Conservation (phyloP, 345 rosid species). For the Erysimum cheiranthoides region DNA sequence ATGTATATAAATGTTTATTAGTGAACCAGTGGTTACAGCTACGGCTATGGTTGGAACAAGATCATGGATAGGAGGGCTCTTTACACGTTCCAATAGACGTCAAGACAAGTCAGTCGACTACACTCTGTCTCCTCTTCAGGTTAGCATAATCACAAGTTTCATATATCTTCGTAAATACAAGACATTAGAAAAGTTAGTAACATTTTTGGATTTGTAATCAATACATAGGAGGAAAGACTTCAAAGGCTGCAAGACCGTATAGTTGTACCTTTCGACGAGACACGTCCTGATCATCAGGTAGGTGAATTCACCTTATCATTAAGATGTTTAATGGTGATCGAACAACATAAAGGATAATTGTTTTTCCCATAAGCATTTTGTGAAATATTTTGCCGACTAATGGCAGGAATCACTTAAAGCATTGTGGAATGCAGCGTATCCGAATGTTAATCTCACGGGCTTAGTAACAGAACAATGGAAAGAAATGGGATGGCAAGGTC, state of each 20-base stretch:
- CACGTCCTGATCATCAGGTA: slow-evolving; percentile 90
- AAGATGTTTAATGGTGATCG: neutral
- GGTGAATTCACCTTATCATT: slow-evolving; percentile 25
- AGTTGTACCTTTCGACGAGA: slow-evolving; percentile 77
- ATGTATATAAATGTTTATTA: slow-evolving; percentile 14
- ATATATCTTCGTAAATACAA: neutral
- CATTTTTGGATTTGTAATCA: neutral
- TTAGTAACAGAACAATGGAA: slow-evolving; percentile 96
- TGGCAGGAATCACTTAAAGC: slow-evolving; percentile 82
- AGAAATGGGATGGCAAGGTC: slow-evolving; percentile 99
- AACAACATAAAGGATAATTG: neutral
- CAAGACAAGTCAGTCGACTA: slow-evolving; percentile 57
- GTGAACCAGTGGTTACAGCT: slow-evolving; percentile 60
- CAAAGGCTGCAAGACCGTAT: slow-evolving; percentile 79
- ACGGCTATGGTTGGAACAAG: slow-evolving; percentile 95
- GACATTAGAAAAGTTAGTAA: neutral
- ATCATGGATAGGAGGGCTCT: slow-evolving; percentile 90
- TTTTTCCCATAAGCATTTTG: neutral
- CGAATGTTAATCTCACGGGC: slow-evolving; percentile 65
- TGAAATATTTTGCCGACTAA: neutral
- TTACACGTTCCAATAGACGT: slow-evolving; percentile 69
- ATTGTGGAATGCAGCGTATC: slow-evolving; percentile 83
- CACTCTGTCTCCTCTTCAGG: slow-evolving; percentile 75
- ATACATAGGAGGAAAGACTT: slow-evolving; percentile 73
- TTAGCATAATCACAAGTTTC: slow-evolving; percentile 41